Evolutionary conservation across 2,329 filamentous ascomycete genomes (phyloP).

Genomic region (Penicillium sp.): DNA sequence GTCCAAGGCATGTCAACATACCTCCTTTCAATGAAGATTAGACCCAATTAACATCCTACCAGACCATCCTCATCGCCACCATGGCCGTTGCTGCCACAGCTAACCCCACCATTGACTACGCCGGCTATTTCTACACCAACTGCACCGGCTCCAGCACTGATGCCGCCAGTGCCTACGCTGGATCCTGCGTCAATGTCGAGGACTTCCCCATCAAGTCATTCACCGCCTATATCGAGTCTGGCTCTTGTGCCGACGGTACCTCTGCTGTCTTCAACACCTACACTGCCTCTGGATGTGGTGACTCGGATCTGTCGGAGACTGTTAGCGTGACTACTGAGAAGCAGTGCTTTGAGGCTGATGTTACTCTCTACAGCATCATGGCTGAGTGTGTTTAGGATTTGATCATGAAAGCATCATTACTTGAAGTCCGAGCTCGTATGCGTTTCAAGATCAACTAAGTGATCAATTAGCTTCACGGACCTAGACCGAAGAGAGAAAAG

Average conservation of each 20-base stretch:
- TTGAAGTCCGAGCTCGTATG: no score
- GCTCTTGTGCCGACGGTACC: slow-evolving; percentile 18
- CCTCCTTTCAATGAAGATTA: not conserved
- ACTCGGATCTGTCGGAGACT: slow-evolving; percentile 1
- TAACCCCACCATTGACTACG: slow-evolving; percentile 6
- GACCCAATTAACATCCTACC: not conserved
- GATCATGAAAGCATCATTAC: no score
- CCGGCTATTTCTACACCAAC: slow-evolving; percentile 2
- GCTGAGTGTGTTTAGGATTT: slow-evolving; percentile 3
- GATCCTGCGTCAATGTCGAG: slow-evolving; percentile 15
- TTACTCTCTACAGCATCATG: slow-evolving; percentile 4
- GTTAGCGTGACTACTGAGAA: not conserved
- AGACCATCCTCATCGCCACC: not conserved
- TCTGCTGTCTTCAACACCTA: slow-evolving; percentile 8
- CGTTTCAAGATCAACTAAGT: no score
- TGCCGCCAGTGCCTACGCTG: slow-evolving; percentile 6
- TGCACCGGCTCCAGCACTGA: slow-evolving; percentile 2
- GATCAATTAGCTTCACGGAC: no score
- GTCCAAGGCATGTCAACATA: not conserved
- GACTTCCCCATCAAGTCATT: slow-evolving; percentile 18
- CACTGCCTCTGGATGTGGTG: slow-evolving; percentile 3
- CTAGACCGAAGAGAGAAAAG: no score
- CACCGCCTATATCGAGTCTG: slow-evolving; percentile 13
- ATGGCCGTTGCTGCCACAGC: not conserved
- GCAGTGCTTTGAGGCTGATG: slow-evolving; percentile 10